Conservation (phyloP, 495 filamentous ascomycete genomes). For the Acidiella bohemica region DNA sequence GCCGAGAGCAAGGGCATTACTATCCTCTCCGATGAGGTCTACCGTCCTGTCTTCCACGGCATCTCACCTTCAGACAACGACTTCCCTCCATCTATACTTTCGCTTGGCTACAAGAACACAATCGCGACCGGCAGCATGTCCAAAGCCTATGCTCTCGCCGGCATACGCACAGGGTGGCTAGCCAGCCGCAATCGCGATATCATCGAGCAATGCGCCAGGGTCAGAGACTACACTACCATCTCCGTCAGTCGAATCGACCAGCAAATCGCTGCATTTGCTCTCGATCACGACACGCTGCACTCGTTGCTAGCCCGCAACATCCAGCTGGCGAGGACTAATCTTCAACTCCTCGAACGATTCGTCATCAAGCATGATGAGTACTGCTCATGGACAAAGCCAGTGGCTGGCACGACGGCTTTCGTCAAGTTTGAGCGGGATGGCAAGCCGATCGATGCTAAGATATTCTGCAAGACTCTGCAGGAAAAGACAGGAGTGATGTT, state of each 20-base stretch:
- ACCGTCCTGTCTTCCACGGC: slow-evolving; percentile 76
- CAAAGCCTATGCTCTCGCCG: slow-evolving; percentile 76
- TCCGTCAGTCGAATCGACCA: slow-evolving; percentile 75
- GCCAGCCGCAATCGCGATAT: slow-evolving; percentile 50
- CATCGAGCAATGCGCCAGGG: slow-evolving; percentile 49
- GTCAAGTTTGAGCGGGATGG: slow-evolving; percentile 55
- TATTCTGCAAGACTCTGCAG: slow-evolving; percentile 56
- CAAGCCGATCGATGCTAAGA: slow-evolving; percentile 53
- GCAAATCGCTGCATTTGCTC: slow-evolving; percentile 60
- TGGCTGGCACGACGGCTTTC: slow-evolving; percentile 73
- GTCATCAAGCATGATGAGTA: slow-evolving; percentile 48
- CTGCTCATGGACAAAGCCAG: slow-evolving; percentile 62
- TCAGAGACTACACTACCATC: slow-evolving; percentile 76
- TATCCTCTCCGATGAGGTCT: slow-evolving; percentile 72
- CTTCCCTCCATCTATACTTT: slow-evolving; percentile 56
- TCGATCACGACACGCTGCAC: slow-evolving; percentile 49
- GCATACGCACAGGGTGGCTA: slow-evolving; percentile 74
- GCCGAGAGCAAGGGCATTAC: slow-evolving; percentile 49
- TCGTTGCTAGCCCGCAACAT: slow-evolving; percentile 56
- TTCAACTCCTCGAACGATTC: slow-evolving; percentile 54
- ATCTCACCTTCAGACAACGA: slow-evolving; percentile 41
- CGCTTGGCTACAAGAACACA: slow-evolving; percentile 54
- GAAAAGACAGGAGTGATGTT: slow-evolving; percentile 67
- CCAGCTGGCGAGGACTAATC: slow-evolving; percentile 54
- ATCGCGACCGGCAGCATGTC: slow-evolving; percentile 72